A percentile compares a stretch with the other conserved stretches of the same genome.
Evolutionary conservation across 78 protist species (phyloP).

Genomic region (Andalucia godoyi): DNA sequence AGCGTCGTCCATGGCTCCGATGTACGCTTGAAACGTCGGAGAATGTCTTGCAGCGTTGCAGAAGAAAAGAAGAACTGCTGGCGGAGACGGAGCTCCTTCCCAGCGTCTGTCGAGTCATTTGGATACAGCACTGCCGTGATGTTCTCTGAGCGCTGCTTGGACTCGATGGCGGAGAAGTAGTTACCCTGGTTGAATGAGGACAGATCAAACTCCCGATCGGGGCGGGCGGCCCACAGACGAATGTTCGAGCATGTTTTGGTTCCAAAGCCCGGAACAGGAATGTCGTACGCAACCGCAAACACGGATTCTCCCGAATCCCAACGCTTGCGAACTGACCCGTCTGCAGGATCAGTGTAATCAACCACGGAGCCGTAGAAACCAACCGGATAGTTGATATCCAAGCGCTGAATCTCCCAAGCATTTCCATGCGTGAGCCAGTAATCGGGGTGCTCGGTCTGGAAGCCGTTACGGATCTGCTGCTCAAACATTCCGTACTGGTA

Average conservation of each 20-base stretch:
- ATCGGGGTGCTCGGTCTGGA: conserved; percentile 80
- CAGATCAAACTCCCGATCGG: conserved; percentile 68
- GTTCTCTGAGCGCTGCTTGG: conserved; percentile 64
- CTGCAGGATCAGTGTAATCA: neutral
- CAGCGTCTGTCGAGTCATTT: conserved; percentile 75
- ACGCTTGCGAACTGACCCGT: neutral
- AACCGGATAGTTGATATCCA: conserved; percentile 45
- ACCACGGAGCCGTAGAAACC: conserved; percentile 14
- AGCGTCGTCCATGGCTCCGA: conserved; percentile 19
- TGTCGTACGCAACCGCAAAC: conserved; percentile 59
- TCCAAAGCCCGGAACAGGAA: conserved; percentile 79
- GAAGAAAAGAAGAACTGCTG: conserved; percentile 89
- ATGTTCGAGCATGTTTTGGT: conserved; percentile 67
- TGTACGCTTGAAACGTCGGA: conserved; percentile 62
- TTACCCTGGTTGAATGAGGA: conserved; percentile 74
- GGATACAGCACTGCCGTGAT: conserved; percentile 89
- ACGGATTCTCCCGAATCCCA: conserved; percentile 6
- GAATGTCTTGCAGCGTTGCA: conserved; percentile 85
- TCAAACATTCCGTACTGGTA: conserved; percentile 85
- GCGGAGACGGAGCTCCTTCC: conserved; percentile 84
- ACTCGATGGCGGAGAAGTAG: conserved; percentile 66
- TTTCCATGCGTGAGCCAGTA: conserved; percentile 72
- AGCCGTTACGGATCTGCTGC: conserved; percentile 73
- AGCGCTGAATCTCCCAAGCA: conserved; percentile 82
- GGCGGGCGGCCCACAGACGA: conserved; percentile 83